These are phyloP conservation scores for Ogataea wickerhamii DNA, from an alignment of 805 yeast species.

Conservation along the genomic window DNA sequence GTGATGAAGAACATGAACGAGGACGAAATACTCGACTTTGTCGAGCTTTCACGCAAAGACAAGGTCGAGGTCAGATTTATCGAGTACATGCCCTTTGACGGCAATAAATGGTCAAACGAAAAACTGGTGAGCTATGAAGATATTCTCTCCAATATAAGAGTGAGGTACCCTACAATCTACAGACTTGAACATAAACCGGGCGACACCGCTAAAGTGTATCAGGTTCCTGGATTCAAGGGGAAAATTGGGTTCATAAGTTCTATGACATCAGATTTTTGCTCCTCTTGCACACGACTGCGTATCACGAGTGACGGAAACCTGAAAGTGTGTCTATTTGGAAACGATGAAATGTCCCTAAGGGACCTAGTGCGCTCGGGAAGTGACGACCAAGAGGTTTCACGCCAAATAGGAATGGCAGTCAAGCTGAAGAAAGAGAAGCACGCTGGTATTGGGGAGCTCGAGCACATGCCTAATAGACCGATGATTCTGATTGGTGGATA, in stretches of 20 bases:
- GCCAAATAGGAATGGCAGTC: constrained; percentile 44
- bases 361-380: constrained; percentile 39
- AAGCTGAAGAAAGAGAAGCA: constrained; percentile 46
- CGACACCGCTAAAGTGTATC: constrained; percentile 48
- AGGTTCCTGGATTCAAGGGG: constrained; percentile 42
- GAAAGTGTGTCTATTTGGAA: constrained; percentile 53
- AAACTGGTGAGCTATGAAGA: constrained; percentile 46
- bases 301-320: constrained; percentile 52
- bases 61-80: constrained; percentile 50
- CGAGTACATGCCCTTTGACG: constrained; percentile 58
- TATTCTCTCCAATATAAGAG: constrained; percentile 34
- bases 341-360: constrained; percentile 45
- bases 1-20: constrained; percentile 49
- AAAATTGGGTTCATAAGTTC: constrained; percentile 51
- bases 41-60: constrained; percentile 35
- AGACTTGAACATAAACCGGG: constrained; percentile 33
- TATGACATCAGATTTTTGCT: constrained; percentile 52
- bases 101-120: constrained; percentile 46
- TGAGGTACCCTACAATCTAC: constrained; percentile 28
- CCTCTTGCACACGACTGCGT: constrained; percentile 49
- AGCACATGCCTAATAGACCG: constrained; percentile 47
- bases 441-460: constrained; percentile 47
- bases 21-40: constrained; percentile 48
- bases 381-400: constrained; percentile 34
- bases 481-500: constrained; percentile 57